phyloP scores from a whole-genome alignment of 352 stramenopile species.

The Sclerospora graminicola region DNA sequence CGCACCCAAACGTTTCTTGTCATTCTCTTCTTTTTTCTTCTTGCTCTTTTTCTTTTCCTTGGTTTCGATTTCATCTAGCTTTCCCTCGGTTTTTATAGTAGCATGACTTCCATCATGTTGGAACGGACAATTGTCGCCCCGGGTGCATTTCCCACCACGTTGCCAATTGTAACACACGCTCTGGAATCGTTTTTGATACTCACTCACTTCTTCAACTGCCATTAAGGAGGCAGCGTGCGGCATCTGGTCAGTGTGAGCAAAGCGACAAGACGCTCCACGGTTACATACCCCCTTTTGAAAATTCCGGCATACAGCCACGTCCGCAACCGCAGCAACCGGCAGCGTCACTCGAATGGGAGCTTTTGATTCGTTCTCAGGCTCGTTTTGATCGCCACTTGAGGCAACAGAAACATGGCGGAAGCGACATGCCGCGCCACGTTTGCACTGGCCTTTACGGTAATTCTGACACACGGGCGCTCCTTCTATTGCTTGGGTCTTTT shows the following conservation, averaged over 20 bases:
- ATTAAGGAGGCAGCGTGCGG: constrained; percentile 6
- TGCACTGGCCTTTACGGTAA: constrained; percentile 62
- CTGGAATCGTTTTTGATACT: constrained; percentile 57
- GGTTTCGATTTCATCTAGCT: constrained; percentile 3
- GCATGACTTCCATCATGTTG: constrained; percentile 27
- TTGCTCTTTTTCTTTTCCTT: constrained; percentile 3
- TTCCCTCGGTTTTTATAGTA: background rate
- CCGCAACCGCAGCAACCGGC: constrained; percentile 27
- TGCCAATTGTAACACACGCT: constrained; percentile 63
- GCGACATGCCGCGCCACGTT: constrained; percentile 44
- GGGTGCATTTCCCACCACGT: constrained; percentile 24
- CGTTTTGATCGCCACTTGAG: constrained; percentile 3
- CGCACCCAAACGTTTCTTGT: background rate
- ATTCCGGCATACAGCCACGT: constrained; percentile 42
- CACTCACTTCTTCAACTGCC: constrained; percentile 42
- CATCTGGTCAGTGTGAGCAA: constrained; percentile 33
- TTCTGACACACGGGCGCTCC: constrained; percentile 49
- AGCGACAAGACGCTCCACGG: constrained; percentile 43
- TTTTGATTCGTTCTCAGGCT: constrained; percentile 13
- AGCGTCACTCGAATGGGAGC: constrained; percentile 27
- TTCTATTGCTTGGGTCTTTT: constrained; percentile 30
- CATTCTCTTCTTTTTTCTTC: constrained; percentile 4
- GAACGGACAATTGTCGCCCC: constrained; percentile 37
- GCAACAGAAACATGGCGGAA: constrained; percentile 41
- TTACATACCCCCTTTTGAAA: constrained; percentile 33